Base-by-base conservation (phyloP, 345 rosid genomes). In the Citrus australasica region DNA sequence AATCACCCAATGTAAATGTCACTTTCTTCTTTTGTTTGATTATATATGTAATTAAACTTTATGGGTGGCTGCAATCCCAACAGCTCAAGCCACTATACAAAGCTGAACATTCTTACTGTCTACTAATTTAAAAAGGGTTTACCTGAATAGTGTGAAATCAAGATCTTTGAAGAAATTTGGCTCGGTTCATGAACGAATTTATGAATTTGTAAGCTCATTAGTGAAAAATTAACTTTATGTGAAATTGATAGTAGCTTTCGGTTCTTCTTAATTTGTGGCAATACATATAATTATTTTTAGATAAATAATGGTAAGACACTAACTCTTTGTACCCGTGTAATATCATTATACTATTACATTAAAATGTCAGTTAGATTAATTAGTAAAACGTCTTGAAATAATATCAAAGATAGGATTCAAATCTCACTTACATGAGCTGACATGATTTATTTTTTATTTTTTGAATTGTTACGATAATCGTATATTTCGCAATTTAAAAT, bases 41-140 rank as follows among this genome's bases (percentile, higher is more conserved):
- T n/a, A 68, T 4, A 9, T 40, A 6, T 2, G 5, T 68, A 24
- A 37, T 9, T 30, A 35, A 74, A 58, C 42, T 37, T 37, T 40
- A 71, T 40, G 38, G 48, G 33, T 60, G 80, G 74, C 73, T 66
- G 74, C 79, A 79, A 83, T 83, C 78, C 82, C 82, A 46, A 46
- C 58, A 66, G 78, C 78, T n/a, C 25, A 46, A 63, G 46, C 38
- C 77, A 65, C 77, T 2, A 24, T 32, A 16, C 48, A 78, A 78
- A 78, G 82, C 83, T 80, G 83, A 42, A 76, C 64, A 33, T 71
- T 66, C 62, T 73, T 61, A 11, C 63, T 63, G 71, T 60, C 58
- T 53, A 1, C 21, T 17, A 53, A 53, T 16, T 53, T 17, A 1
- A 53, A 53, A 53, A 0, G 21, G 56, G 0, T 5, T 53, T 53